Base-by-base conservation (phyloP, 305 asterid genomes). In the Coffea humblotiana region DNA sequence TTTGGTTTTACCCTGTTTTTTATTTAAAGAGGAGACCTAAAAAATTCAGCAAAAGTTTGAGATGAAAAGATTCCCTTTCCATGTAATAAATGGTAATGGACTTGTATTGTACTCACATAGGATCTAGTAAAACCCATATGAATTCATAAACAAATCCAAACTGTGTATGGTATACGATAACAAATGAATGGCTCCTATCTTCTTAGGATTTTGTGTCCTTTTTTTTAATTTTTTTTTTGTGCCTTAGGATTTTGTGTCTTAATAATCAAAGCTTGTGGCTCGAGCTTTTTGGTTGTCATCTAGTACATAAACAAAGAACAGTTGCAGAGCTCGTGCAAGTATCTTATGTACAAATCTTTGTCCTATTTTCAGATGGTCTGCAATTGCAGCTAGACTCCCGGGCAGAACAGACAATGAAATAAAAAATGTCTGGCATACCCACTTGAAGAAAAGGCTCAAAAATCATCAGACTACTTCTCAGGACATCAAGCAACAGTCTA, bases 401-500 rank as follows among this genome's bases (percentile, higher is more conserved):
- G 98, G 99, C 77, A 81, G 99, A 81, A 95, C 99, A 18, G 99
- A 95, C 87, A 95, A 95, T 25, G 99, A 95, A 80, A 95, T 95
- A 37, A 95, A 95, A 90, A 95, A 95, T 84, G 94, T 95, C 40
- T 95, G 99, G 99, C 99, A 95, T 87, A 95, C 98, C 43, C 93
- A 91, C 81, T 83, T 95, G 84, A 95, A 95, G 93, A 95, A 95
- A 84, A 90, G 77, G 83, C 87, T 91, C 8, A 90, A 85, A 70
- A 58, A 80, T 63, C 13, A 78, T 69, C 75, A 84, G 79, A 45
- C 90, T 37, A 37, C 43, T 32, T 72, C 86, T 77, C 91, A 86
- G 25, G 86, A 72, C 37, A 48, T 92, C 82, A 93, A 89, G 81
- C 77, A 81, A 7, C 89, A 69, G 37, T 64, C 79, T 32, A 66